Percentiles rank a stretch among this genome's conserved stretches.
Evolutionary conservation across 768 basidiomycete species (phyloP).

Genomic region (Tylopilus plumbeoviolaceoides): DNA sequence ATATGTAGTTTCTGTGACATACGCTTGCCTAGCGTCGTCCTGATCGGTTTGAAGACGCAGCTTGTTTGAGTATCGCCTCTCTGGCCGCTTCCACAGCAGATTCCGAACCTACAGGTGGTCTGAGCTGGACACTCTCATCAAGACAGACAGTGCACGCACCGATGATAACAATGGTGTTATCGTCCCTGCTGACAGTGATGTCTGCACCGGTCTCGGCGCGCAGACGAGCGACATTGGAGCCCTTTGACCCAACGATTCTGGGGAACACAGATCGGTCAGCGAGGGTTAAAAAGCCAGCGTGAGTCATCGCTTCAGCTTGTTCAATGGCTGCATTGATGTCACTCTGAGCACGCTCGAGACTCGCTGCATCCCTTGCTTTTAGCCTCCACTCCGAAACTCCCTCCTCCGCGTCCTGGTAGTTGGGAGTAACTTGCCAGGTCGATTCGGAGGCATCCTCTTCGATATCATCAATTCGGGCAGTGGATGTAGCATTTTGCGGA

Average conservation of each 20-base stretch:
- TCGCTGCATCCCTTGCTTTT: conserved; percentile 72
- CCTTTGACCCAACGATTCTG: conserved; percentile 89
- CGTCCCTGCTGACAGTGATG: conserved; percentile 86
- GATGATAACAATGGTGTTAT: conserved; percentile 80
- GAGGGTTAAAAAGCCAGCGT: conserved; percentile 83
- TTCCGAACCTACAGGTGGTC: conserved; percentile 52
- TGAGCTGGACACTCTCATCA: conserved; percentile 5
- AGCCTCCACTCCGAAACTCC: conserved; percentile 85
- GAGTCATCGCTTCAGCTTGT: conserved; percentile 66
- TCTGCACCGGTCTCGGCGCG: conserved; percentile 88
- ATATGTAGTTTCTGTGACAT: conserved; percentile 14
- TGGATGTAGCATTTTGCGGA: conserved; percentile 33
- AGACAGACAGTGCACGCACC: conserved; percentile 42
- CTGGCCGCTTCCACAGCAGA: conserved; percentile 67
- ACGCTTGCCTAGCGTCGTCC: conserved; percentile 19
- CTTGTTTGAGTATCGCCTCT: conserved; percentile 68
- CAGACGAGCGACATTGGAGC: conserved; percentile 83
- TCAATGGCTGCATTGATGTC: conserved; percentile 65
- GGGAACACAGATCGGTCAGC: conserved; percentile 84
- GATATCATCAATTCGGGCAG: conserved; percentile 85
- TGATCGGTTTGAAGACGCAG: conserved; percentile 28
- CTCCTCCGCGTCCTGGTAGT: conserved; percentile 79
- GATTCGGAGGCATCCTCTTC: conserved; percentile 41
- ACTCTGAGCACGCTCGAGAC: conserved; percentile 71
- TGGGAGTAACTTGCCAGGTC: conserved; percentile 74